Base-by-base conservation (phyloP, 495 filamentous ascomycete species). In the Neurospora cerealis region DNA sequence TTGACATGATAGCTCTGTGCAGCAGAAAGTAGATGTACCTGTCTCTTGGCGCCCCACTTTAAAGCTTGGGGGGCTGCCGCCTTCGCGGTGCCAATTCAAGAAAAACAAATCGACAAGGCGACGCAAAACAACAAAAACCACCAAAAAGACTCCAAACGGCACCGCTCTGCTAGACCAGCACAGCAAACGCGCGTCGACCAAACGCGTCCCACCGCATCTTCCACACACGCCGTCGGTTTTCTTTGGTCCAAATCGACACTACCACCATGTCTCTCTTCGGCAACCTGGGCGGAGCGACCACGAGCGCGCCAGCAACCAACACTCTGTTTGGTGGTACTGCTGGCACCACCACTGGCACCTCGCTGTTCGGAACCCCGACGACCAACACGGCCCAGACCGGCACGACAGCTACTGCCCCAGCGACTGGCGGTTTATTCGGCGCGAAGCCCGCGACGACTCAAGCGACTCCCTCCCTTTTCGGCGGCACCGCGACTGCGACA, bases 231-330 rank as follows among this genome's bases (percentile, higher is more conserved):
- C 11, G 71, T 34, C 15, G 54, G 54, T 62, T 62, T 62, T 62
- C 54, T 60, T 40, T 54, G 32, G 3, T 37, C 44, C 41, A 21
- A n/a, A 60, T 74, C 40, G 48, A 69, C 19, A 72, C 32, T 21
- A 10, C 28, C n/a, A 69, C 19, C 41, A 76, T 76, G 75, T 76
- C 75, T 42, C 70, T 76, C 60, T 76, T 76, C 73, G 72, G 72
- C 17, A 44, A 44, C 19, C 62, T 54, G 32, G 40, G 60, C 40
- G 75, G 73, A 34, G 74, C 42, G 28, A 40, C 44, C 71, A 69
- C 66, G 69, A 42, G 72, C 60, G 69, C 72, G 24, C 72, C 72
- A 21, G 37, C 54, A 15, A 62, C 54, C 54, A 62, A 62, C 54
- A 17, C 54, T 62, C 28, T 62, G 54, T 62, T 62, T 62, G 54